Evolutionary conservation across 768 basidiomycete genomes (phyloP).

Genomic region (Xerocomus potaroensis): DNA sequence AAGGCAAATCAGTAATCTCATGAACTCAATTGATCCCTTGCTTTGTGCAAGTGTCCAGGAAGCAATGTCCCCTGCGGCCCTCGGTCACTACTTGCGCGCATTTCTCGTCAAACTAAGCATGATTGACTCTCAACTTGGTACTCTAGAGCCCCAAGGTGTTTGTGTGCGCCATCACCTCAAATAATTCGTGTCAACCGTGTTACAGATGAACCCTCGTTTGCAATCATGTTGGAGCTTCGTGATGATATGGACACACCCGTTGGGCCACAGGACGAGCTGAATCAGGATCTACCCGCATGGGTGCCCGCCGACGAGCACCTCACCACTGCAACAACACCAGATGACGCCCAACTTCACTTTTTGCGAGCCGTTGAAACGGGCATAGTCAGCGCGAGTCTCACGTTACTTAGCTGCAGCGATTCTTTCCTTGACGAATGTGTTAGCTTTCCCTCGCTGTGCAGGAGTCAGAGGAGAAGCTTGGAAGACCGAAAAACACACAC

Average conservation of each 20-base stretch:
- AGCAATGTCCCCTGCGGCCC: constrained; percentile 59
- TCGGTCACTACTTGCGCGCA: constrained; percentile 76
- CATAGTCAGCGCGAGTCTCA: constrained; percentile 60
- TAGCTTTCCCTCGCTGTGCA: constrained; percentile 76
- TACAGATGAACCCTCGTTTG: constrained; percentile 71
- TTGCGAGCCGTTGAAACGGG: constrained; percentile 81
- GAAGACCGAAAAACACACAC: constrained; percentile 10
- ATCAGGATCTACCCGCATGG: constrained; percentile 69
- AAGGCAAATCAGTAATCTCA: constrained; percentile 3
- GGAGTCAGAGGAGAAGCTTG: constrained; percentile 70
- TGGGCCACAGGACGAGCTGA: constrained; percentile 41
- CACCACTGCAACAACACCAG: constrained; percentile 62
- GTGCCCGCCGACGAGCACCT: constrained; percentile 67
- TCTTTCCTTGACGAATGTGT: constrained; percentile 3
- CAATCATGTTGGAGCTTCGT: constrained; percentile 75
- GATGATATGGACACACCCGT: constrained; percentile 58
- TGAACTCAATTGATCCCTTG: constrained; percentile 2
- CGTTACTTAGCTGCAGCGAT: not conserved
- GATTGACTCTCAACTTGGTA: constrained; percentile 68
- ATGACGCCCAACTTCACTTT: constrained; percentile 67
- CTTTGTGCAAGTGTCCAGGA: constrained; percentile 54
- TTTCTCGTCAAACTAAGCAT: constrained; percentile 78
- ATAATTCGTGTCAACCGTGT: not conserved
- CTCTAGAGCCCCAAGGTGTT: constrained; percentile 51
- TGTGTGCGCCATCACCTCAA: not conserved